Base-by-base conservation (phyloP, 306 rosid genomes). In the Cicer yamashitae region DNA sequence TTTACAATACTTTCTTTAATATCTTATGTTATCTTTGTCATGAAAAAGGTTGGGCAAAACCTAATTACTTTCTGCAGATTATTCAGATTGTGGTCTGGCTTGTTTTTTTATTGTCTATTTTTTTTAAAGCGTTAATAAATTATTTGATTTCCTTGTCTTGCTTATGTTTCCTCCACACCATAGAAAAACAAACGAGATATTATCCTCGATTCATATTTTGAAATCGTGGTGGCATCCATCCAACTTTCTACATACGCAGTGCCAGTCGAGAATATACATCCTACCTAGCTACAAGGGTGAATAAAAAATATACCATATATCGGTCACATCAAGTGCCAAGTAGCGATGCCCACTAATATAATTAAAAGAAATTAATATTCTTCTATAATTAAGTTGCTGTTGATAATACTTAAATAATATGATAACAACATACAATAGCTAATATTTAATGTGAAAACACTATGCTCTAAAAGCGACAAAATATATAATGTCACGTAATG, bases 11-110 rank as follows among this genome's bases (percentile, higher is more conserved):
- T 30, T 30, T 30, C 3, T 4, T 37, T 20, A 38, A 46, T 77
- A 65, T 34, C 40, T 65, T 71, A 76, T 71, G 43, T 51, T 50
- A 40, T 82, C 82, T 48, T 37, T 77, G 58, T 82, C 82, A 4
- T 37, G 56, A 48, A 65, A 48, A 71, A 44, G 72, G 70, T 40
- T 10, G 40, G 48, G 70, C 74, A 77, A 37, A 54, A 45, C 65
- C 54, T 45, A 40, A 52, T 34, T 38, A 63, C 54, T 76, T 57
- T 18, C 41, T 45, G 51, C 18, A 76, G 37, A 62, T 18, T 81
- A 70, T 74, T 70, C 75, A 58, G 41, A 64, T 70, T 71, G 75
- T 71, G 57, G 56, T 46, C 34, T 54, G 17, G 45, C 45, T 37
- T 10, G 56, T 6, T 50, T 38, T 22, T 52, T 43, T 60, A 17